Percentiles rank a stretch among this genome's conserved stretches.
Conservation (phyloP, 768 basidiomycete species). For the Termitomyces sp. region DNA sequence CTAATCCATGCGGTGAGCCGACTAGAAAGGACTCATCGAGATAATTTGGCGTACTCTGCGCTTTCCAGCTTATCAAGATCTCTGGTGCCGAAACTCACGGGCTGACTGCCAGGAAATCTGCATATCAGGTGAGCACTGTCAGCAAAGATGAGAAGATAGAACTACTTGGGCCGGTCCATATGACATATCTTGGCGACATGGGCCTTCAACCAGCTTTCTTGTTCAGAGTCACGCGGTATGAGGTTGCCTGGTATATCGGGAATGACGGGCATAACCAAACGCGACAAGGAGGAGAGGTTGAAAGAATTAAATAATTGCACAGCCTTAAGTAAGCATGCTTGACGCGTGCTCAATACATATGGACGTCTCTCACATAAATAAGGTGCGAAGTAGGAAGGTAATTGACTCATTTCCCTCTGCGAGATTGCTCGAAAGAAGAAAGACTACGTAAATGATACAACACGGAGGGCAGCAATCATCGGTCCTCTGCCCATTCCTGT, state of each 20-base stretch:
- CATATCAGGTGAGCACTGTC: conserved; percentile 6
- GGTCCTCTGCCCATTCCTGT: conserved; percentile 93
- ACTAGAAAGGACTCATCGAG: not conserved
- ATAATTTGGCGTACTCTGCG: conserved; percentile 60
- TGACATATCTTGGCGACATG: conserved; percentile 63
- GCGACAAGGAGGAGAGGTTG: conserved; percentile 1
- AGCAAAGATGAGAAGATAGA: conserved; percentile 3
- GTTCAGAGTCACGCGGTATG: conserved; percentile 49
- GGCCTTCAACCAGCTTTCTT: conserved; percentile 60
- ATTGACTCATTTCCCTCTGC: not conserved
- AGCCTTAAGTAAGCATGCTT: conserved; percentile 5
- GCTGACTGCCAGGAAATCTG: conserved; percentile 95
- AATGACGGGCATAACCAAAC: conserved; percentile 42
- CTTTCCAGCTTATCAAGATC: conserved; percentile 75
- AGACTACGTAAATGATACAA: conserved; percentile 10
- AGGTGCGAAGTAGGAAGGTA: not conserved
- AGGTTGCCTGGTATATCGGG: conserved; percentile 69
- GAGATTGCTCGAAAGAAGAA: conserved; percentile 18
- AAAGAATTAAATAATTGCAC: conserved; percentile 3
- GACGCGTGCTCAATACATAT: not conserved
- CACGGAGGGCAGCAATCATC: conserved; percentile 38
- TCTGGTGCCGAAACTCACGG: conserved; percentile 75
- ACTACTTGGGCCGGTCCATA: conserved; percentile 60
- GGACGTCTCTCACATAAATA: not conserved
- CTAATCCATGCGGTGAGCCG: conserved; percentile 34